Conservation (phyloP, 169 alveolate species). For the Eimeria acervulina region DNA sequence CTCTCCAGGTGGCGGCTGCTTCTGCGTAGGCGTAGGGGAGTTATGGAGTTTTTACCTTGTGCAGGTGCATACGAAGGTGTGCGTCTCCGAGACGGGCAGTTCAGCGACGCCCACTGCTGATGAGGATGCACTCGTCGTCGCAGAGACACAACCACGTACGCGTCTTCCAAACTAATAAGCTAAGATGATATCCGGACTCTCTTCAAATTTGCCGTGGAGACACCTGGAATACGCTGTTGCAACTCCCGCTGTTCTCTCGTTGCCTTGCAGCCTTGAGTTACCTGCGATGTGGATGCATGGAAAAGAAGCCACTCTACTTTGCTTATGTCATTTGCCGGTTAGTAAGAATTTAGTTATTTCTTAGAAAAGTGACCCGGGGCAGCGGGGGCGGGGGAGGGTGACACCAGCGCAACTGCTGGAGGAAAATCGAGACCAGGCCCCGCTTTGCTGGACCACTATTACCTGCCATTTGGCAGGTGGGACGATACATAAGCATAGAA, state of each 20-base stretch:
- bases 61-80: neutral
- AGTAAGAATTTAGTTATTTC: neutral
- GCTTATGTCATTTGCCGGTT: neutral
- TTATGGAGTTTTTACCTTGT: neutral
- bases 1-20: neutral
- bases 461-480: neutral
- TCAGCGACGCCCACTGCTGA: neutral
- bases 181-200: neutral
- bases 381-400: neutral
- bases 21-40: neutral
- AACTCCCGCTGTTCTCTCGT: neutral
- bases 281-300: neutral
- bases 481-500: neutral
- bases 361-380: neutral
- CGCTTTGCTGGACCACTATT: neutral
- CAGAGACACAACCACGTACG: neutral
- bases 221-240: neutral
- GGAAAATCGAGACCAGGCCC: neutral
- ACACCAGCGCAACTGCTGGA: neutral
- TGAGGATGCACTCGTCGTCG: neutral
- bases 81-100: neutral
- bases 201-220: neutral
- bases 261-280: neutral
- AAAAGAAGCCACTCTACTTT: neutral
- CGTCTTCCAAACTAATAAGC: neutral